phyloP scores from a whole-genome alignment of 257 asterid genomes.

The Plantago elongata region DNA sequence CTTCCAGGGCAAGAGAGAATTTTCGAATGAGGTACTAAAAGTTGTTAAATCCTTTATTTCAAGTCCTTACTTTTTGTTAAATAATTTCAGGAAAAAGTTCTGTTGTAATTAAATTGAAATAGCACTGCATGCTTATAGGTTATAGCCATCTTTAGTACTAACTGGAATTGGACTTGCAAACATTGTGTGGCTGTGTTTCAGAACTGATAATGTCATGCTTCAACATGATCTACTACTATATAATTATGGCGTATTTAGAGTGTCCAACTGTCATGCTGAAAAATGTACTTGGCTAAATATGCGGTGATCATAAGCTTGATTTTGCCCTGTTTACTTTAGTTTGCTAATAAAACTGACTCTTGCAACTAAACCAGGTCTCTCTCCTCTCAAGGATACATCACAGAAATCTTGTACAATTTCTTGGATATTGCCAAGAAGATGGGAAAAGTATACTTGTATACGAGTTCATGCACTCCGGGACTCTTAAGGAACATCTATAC shows the following conservation, averaged over 20 bases:
- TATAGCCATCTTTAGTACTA: no score
- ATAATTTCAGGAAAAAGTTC: no score
- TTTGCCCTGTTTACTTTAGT: not conserved
- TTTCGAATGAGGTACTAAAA: slow-evolving; percentile 74
- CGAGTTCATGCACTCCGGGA: slow-evolving; percentile 97
- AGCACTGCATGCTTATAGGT: no score
- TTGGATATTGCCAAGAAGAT: slow-evolving; percentile 96
- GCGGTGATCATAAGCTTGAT: not conserved
- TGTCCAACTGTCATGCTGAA: no score
- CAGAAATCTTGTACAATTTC: slow-evolving; percentile 88
- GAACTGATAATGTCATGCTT: not conserved
- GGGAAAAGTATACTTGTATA: slow-evolving; percentile 84
- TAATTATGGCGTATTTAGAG: not conserved
- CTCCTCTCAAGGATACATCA: slow-evolving; percentile 99
- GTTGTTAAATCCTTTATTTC: not conserved
- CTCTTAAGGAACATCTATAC: slow-evolving; percentile 89
- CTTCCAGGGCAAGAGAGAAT: slow-evolving; percentile 91
- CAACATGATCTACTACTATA: not conserved
- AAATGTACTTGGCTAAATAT: not conserved
- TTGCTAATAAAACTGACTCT: slow-evolving; percentile 13
- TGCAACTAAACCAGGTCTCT: slow-evolving; percentile 58
- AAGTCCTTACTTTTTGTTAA: slow-evolving; percentile 8
- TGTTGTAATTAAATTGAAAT: no score
- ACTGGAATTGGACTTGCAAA: no score
- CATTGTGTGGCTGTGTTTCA: no score